These are phyloP conservation scores for Pulveroboletus sp. DNA, from an alignment of 768 basidiomycete species.

Conservation along the genomic window DNA sequence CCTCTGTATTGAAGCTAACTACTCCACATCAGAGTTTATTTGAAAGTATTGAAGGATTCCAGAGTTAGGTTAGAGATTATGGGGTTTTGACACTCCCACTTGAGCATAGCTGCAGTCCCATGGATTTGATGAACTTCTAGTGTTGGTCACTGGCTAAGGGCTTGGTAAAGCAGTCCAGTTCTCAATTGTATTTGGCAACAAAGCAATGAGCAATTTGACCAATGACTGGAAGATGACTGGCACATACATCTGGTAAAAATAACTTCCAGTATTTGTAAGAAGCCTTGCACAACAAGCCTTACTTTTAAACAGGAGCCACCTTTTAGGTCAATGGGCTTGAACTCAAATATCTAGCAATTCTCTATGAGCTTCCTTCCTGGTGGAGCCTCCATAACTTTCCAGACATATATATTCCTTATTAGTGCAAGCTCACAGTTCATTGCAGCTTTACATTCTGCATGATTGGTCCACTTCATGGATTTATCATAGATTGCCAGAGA, in stretches of 20 bases:
- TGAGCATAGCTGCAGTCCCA: no score
- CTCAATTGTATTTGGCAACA: background rate
- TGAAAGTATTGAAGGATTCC: no score
- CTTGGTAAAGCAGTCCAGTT: conserved; percentile 9
- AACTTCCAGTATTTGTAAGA: background rate
- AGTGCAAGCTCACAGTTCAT: background rate
- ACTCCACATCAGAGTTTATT: no score
- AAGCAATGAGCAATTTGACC: background rate
- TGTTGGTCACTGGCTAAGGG: no score
- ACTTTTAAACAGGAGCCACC: background rate
- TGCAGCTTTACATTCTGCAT: background rate
- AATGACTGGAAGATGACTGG: conserved; percentile 6
- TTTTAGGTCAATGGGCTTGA: conserved; percentile 2
- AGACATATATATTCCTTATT: conserved; percentile 8
- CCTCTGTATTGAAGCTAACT: no score
- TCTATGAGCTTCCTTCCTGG: background rate
- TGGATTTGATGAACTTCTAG: no score
- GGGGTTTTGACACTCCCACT: no score
- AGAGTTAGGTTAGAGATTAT: no score
- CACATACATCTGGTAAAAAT: conserved; percentile 15
- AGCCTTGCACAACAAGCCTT: background rate
- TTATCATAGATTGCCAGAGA: background rate
- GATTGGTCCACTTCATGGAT: background rate
- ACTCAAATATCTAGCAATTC: conserved; percentile 6
- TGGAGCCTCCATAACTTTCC: background rate